These are phyloP conservation scores for Nicotiana tomentosiformis DNA, from an alignment of 257 asterid genomes.

Conservation along the genomic window DNA sequence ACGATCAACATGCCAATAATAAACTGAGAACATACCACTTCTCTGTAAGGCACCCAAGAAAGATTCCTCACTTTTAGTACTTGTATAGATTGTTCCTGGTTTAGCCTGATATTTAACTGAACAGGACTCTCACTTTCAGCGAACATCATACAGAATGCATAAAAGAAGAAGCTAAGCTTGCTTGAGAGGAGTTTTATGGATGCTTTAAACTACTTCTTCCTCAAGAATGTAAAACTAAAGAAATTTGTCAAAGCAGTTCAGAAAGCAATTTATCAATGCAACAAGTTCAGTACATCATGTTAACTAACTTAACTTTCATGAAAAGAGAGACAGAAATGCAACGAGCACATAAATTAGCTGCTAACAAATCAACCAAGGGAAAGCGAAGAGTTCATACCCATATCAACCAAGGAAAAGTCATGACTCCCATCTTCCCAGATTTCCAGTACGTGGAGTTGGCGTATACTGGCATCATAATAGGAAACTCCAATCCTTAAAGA, in stretches of 20 bases:
- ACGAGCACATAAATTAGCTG: not conserved
- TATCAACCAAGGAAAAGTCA: slow-evolving; percentile 69
- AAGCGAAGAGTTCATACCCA: slow-evolving; percentile 47
- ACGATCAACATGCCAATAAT: slow-evolving; percentile 20
- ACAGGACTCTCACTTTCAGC: slow-evolving; percentile 8
- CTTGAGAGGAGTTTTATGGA: not conserved
- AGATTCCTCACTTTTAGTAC: slow-evolving; percentile 88
- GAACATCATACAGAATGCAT: slow-evolving; percentile 7
- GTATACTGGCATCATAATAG: slow-evolving; percentile 63
- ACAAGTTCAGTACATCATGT: not conserved
- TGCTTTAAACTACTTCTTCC: not conserved
- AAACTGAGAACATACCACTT: slow-evolving; percentile 43
- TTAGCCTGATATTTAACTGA: slow-evolving; percentile 90
- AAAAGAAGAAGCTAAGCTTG: slow-evolving; percentile 7
- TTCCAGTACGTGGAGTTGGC: slow-evolving; percentile 82
- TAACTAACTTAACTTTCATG: not conserved
- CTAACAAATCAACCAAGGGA: not conserved
- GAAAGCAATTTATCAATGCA: too few species aligned
- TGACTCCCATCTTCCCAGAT: slow-evolving; percentile 80
- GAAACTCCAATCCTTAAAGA: slow-evolving; percentile 82
- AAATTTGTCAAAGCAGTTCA: not conserved
- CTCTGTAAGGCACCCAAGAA: slow-evolving; percentile 77
- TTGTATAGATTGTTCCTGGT: slow-evolving; percentile 74
- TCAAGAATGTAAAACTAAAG: not conserved
- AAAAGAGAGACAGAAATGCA: not conserved